Percentiles rank a stretch among this genome's conserved stretches.
These are phyloP conservation scores for Cynara cardunculus DNA, from an alignment of 129 eudicot species.

Conservation along the genomic window DNA sequence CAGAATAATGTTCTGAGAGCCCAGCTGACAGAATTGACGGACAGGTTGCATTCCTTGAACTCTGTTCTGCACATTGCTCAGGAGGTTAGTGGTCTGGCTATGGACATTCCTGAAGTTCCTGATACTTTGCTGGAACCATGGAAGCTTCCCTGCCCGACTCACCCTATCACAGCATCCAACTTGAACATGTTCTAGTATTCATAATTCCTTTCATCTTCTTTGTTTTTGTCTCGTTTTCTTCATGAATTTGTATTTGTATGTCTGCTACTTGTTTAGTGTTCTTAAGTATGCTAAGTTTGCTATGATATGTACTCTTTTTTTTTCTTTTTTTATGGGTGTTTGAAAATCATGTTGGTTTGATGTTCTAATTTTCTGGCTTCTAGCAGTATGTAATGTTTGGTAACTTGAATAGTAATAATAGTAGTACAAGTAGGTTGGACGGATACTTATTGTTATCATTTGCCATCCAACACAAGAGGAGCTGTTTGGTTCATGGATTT, in stretches of 20 bases:
- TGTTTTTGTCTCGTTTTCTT: background rate
- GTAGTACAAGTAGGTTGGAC: too few species aligned
- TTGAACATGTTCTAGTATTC: conserved; percentile 41
- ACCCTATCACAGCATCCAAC: conserved; percentile 44
- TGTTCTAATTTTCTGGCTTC: too few species aligned
- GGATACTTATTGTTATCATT: too few species aligned
- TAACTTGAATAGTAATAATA: too few species aligned
- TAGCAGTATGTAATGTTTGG: background rate
- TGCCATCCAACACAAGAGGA: too few species aligned
- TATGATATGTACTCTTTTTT: too few species aligned
- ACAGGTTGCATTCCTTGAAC: conserved; percentile 52
- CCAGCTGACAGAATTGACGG: conserved; percentile 54
- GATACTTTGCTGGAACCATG: conserved; percentile 64
- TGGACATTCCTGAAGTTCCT: conserved; percentile 58
- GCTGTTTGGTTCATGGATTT: too few species aligned
- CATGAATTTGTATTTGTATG: background rate
- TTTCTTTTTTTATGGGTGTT: too few species aligned
- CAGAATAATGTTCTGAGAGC: conserved; percentile 69
- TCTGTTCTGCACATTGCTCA: conserved; percentile 49
- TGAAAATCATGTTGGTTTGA: background rate
- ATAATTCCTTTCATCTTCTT: background rate
- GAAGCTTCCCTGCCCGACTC: conserved; percentile 63
- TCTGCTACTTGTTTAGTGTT: background rate
- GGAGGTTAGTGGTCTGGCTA: conserved; percentile 47
- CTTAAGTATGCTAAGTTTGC: conserved; percentile 3